A percentile compares a stretch with the other conserved stretches of the same genome.
Conservation (phyloP, 257 asterid species). For the Echites panduratus region DNA sequence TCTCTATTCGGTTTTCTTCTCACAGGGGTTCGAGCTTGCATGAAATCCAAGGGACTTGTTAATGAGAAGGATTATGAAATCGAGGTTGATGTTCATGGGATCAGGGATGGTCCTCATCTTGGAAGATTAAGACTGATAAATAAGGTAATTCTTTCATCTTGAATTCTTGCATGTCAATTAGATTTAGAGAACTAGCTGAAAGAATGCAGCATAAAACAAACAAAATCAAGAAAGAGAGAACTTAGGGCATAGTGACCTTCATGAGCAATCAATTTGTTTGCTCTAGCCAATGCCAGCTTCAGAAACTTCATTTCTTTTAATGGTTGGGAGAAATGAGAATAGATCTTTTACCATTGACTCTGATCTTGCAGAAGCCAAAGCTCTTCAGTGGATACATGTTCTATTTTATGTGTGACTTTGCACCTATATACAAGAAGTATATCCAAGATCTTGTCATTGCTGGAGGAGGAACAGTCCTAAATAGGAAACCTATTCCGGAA, state of each 20-base stretch:
- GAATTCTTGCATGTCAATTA: neutral
- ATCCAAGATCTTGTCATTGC: slow-evolving; percentile 73
- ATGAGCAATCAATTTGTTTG: neutral
- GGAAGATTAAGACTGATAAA: slow-evolving; percentile 68
- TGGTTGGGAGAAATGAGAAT: too few relatives aligned
- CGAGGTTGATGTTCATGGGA: slow-evolving; percentile 67
- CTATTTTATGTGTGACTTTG: slow-evolving; percentile 65
- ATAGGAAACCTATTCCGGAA: slow-evolving; percentile 61
- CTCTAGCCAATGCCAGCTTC: neutral
- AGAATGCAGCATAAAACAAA: neutral
- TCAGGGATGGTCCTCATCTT: slow-evolving; percentile 64
- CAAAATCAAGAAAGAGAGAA: neutral
- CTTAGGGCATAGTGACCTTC: neutral
- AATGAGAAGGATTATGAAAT: slow-evolving; percentile 72
- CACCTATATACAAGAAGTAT: slow-evolving; percentile 59
- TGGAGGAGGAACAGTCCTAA: slow-evolving; percentile 80
- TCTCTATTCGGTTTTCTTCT: slow-evolving; percentile 4
- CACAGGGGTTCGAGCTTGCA: slow-evolving; percentile 82
- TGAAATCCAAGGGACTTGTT: slow-evolving; percentile 49
- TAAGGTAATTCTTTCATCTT: slow-evolving; percentile 46
- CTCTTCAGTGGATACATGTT: slow-evolving; percentile 61
- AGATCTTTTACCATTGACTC: neutral
- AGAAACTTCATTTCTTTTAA: neutral
- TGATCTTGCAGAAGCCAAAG: slow-evolving; percentile 66
- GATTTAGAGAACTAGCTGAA: neutral